These are phyloP conservation scores for Rhizophora apiculata DNA, from an alignment of 345 rosid species.

Conservation along the genomic window DNA sequence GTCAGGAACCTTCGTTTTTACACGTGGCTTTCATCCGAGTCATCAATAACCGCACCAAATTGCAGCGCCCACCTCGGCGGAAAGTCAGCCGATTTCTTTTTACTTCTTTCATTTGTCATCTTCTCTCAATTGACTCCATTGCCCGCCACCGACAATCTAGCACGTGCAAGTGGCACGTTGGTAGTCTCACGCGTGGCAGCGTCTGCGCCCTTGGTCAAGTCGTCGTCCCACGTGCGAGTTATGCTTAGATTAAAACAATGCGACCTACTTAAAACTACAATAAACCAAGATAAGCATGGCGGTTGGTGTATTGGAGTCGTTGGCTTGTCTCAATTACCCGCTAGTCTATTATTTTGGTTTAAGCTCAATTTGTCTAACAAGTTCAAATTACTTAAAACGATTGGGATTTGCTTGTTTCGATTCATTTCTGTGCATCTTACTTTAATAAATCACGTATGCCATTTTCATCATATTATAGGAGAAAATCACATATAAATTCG, in stretches of 20 bases:
- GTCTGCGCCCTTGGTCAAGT: neutral
- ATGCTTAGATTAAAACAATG: slow-evolving; percentile 31
- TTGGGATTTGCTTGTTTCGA: too few relatives aligned
- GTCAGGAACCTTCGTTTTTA: neutral
- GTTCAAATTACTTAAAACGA: too few relatives aligned
- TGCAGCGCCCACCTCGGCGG: neutral
- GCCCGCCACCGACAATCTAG: slow-evolving; percentile 40
- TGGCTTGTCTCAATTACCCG: too few relatives aligned
- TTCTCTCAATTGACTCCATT: neutral
- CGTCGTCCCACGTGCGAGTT: slow-evolving; percentile 25
- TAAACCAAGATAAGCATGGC: neutral
- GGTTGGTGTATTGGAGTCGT: too few relatives aligned
- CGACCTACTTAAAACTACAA: slow-evolving; percentile 12
- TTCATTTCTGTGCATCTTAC: too few relatives aligned
- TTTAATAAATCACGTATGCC: too few relatives aligned
- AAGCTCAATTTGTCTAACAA: too few relatives aligned
- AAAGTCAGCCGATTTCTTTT: neutral
- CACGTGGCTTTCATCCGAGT: slow-evolving; percentile 16
- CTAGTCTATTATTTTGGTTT: too few relatives aligned
- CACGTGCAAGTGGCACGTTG: slow-evolving; percentile 34
- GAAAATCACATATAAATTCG: too few relatives aligned
- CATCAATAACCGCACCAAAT: neutral
- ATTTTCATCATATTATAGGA: too few relatives aligned
- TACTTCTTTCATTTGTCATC: neutral
- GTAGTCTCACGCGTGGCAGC: slow-evolving; percentile 11